Base-by-base conservation (phyloP, 148 eudicot genomes). In the Dysphania ambrosioides region DNA sequence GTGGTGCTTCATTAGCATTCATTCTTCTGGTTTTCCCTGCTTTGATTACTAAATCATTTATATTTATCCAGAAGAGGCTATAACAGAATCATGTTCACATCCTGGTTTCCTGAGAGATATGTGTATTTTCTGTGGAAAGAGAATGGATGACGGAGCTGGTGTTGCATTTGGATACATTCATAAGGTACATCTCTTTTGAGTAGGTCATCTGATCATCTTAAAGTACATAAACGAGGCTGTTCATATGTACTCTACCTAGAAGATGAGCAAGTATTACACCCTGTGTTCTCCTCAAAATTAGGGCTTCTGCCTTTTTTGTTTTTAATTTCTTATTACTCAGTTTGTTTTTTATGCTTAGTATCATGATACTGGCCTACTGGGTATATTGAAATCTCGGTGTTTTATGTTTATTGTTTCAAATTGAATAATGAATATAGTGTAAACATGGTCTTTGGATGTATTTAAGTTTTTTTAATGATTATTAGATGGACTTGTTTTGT, bases 131-230 rank as follows among this genome's bases (percentile, higher is more conserved):
- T 92, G 97, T 80, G 95, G 93, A 71, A 75, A 85, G 78, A 83
- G 30, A 62, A 62, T 77, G 68, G 93, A 87, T 66, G 86, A 81
- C 75, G 85, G 80, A 12, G 78, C 81, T 72, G 92, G 91, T 68
- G 92, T 91, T 72, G 82, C 87, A 72, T 78, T 91, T 73, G 82
- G 85, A 5, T 93, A 91, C 80, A 91, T 93, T 70, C 88, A 90
- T 41, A 84, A 94, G 97, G 97, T 94, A 78, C 51, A 26, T 41
- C 55, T 70, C 59, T 67, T 66, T 47, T 64, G 53, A 73, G n/a
- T 21, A 47, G 67, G 10, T 66, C 11, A 40, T 8, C 30, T 5
- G 18, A 66, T 38, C 49, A 23, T 6, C 16, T 40, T 66, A 24
- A 23, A n/a, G 12, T 27, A 38, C 51, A 38, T 1, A 65, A 35